Percentiles rank a stretch among this genome's conserved stretches.
Evolutionary conservation across 192 early-diverging fungal genomes (phyloP).

Genomic region (Backusella circina): DNA sequence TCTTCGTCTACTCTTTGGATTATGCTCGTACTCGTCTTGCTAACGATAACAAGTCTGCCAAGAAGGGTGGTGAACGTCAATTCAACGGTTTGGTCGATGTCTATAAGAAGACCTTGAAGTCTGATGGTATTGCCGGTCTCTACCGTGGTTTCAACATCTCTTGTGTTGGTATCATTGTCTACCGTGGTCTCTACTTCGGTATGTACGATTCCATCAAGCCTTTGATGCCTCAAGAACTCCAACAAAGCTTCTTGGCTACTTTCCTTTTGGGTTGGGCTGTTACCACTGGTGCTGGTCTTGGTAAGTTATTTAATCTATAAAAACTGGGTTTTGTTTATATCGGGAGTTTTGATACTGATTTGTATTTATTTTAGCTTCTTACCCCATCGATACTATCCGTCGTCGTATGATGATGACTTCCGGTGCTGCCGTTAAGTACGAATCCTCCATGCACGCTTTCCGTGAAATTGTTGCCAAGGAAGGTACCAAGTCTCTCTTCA

Average conservation of each 20-base stretch:
- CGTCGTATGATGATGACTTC: constrained; percentile 97
- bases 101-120: constrained; percentile 76
- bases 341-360: not conserved
- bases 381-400: constrained; percentile 98
- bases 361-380: constrained; percentile 59
- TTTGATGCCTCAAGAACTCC: constrained; percentile 22
- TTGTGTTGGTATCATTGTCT: constrained; percentile 85
- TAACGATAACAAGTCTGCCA: constrained; percentile 75
- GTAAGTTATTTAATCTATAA: constrained; percentile 13
- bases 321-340: not conserved
- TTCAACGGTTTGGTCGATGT: constrained; percentile 87
- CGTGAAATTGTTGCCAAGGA: constrained; percentile 88
- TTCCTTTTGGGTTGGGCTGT: constrained; percentile 58
- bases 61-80: constrained; percentile 79
- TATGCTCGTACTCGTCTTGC: constrained; percentile 98
- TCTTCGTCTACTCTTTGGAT: constrained; percentile 94
- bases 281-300: constrained; percentile 82
- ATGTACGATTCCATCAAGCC: constrained; percentile 69
- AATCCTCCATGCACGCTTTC: constrained; percentile 81
- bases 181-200: constrained; percentile 83
- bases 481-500: constrained; percentile 94
- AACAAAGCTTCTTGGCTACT: constrained; percentile 38
- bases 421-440: constrained; percentile 89
- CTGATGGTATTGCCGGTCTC: constrained; percentile 88
- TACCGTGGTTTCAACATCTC: constrained; percentile 96